phyloP scores from a whole-genome alignment of 2,329 filamentous ascomycete genomes.

The Phyllosticta ampelicida region DNA sequence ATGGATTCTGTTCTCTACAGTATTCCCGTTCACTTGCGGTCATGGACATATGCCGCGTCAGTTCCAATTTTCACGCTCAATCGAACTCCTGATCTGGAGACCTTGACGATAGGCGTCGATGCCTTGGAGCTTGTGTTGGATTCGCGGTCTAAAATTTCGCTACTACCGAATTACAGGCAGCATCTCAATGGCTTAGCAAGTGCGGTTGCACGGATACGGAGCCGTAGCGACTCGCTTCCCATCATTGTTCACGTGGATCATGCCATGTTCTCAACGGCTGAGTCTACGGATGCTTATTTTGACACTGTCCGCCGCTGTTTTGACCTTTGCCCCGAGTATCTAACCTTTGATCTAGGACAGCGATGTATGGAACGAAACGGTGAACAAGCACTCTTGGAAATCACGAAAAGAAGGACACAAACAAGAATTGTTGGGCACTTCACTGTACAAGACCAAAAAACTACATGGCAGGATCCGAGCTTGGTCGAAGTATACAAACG shows the following conservation, averaged over 20 bases:
- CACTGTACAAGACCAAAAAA: slow-evolving; percentile 31
- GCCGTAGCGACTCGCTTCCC: slow-evolving; percentile 21
- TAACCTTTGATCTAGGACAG: slow-evolving; percentile 47
- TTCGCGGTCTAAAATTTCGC: not conserved
- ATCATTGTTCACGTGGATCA: slow-evolving; percentile 31
- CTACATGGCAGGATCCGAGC: slow-evolving; percentile 46
- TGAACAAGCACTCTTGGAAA: slow-evolving; percentile 30
- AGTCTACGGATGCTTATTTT: slow-evolving; percentile 36
- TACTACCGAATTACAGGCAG: slow-evolving; percentile 46
- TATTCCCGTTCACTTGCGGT: slow-evolving; percentile 48
- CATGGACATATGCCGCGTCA: slow-evolving; percentile 57
- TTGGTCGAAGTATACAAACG: slow-evolving; percentile 48
- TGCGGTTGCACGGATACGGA: slow-evolving; percentile 3
- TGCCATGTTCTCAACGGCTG: slow-evolving; percentile 12
- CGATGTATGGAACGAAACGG: slow-evolving; percentile 29
- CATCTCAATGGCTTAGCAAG: slow-evolving; percentile 26
- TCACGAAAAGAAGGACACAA: slow-evolving; percentile 42
- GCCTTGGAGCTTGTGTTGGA: slow-evolving; percentile 49
- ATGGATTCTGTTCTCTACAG: slow-evolving; percentile 53
- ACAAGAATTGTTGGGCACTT: slow-evolving; percentile 54
- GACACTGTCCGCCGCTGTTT: slow-evolving; percentile 50
- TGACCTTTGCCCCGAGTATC: slow-evolving; percentile 50
- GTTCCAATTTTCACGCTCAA: slow-evolving; percentile 46
- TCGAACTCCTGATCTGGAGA: slow-evolving; percentile 48
- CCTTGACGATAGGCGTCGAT: slow-evolving; percentile 55